Percentiles rank a stretch among this genome's conserved stretches.
Evolutionary conservation across 805 yeast genomes (phyloP).

Genomic region (Candida cerambycidarum): DNA sequence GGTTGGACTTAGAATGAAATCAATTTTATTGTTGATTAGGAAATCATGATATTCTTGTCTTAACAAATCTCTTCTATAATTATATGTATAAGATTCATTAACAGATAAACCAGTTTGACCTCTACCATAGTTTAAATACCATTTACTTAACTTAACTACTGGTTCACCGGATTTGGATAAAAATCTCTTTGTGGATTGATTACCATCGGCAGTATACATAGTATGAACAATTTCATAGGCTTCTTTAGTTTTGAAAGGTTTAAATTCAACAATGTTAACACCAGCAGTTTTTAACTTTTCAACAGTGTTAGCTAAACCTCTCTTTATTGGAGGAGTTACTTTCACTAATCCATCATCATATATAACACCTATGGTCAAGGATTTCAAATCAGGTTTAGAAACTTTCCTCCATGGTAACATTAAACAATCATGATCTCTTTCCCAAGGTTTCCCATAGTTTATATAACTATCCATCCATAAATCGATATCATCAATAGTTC

Average conservation of each 20-base stretch:
- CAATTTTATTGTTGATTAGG: constrained; percentile 55
- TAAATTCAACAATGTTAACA: constrained; percentile 53
- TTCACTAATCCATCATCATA: constrained; percentile 64
- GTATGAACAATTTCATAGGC: constrained; percentile 59
- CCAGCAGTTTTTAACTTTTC: constrained; percentile 59
- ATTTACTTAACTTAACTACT: constrained; percentile 57
- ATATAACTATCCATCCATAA: constrained; percentile 64
- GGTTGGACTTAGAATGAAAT: constrained; percentile 66
- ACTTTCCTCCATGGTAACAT: constrained; percentile 57
- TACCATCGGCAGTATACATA: constrained; percentile 69
- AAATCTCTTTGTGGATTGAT: constrained; percentile 48
- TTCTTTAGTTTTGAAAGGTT: constrained; percentile 55
- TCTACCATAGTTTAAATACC: constrained; percentile 56
- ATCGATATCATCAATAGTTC: constrained; percentile 65
- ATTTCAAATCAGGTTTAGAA: constrained; percentile 33
- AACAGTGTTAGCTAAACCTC: constrained; percentile 55
- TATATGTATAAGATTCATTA: constrained; percentile 54
- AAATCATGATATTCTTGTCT: constrained; percentile 57
- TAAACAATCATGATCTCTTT: constrained; percentile 42
- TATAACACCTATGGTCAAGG: constrained; percentile 60
- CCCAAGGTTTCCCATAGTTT: constrained; percentile 67
- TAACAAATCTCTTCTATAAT: constrained; percentile 54
- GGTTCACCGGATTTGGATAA: constrained; percentile 70
- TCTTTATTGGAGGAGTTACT: constrained; percentile 64
- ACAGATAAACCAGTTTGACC: constrained; percentile 49